Conservation (phyloP, 1,139 yeast genomes). For the Suhomyces kunorum region DNA sequence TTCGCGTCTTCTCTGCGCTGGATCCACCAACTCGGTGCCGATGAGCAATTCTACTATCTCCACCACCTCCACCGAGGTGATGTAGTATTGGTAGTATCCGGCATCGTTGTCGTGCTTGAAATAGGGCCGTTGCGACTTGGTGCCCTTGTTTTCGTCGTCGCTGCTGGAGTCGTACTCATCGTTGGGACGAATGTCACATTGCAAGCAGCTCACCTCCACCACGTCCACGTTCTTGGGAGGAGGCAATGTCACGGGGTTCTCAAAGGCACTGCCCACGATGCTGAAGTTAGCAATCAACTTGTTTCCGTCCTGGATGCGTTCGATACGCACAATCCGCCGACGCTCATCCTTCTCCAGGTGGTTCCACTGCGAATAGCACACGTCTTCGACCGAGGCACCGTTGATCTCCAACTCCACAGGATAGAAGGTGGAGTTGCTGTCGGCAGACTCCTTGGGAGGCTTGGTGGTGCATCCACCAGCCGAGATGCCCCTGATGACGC, state of each 20-base stretch:
- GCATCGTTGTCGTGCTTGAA: constrained; percentile 20
- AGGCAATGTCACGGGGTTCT: constrained; percentile 43
- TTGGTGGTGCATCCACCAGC: constrained; percentile 60
- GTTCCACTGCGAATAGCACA: constrained; percentile 55
- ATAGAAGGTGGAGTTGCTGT: constrained; percentile 34
- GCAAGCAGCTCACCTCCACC: constrained; percentile 60
- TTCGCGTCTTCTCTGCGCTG: constrained; percentile 56
- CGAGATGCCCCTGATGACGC: constrained; percentile 56
- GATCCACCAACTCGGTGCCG: constrained; percentile 48
- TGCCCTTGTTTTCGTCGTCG: constrained; percentile 18
- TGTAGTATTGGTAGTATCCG: constrained; percentile 45
- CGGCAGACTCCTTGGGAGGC: constrained; percentile 50
- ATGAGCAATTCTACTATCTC: constrained; percentile 62
- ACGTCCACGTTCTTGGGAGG: constrained; percentile 46
- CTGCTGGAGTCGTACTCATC: constrained; percentile 32
- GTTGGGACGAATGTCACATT: constrained; percentile 40
- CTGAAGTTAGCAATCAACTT: constrained; percentile 50
- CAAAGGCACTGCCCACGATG: constrained; percentile 54
- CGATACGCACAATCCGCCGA: constrained; percentile 59
- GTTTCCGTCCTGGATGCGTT: constrained; percentile 52
- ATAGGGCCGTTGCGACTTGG: constrained; percentile 5
- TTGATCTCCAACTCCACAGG: constrained; percentile 50
- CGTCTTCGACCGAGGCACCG: constrained; percentile 47
- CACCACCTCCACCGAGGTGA: constrained; percentile 66
- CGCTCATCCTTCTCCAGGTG: constrained; percentile 47